These are phyloP conservation scores for Brassica juncea DNA, from an alignment of 345 rosid species.

Conservation along the genomic window DNA sequence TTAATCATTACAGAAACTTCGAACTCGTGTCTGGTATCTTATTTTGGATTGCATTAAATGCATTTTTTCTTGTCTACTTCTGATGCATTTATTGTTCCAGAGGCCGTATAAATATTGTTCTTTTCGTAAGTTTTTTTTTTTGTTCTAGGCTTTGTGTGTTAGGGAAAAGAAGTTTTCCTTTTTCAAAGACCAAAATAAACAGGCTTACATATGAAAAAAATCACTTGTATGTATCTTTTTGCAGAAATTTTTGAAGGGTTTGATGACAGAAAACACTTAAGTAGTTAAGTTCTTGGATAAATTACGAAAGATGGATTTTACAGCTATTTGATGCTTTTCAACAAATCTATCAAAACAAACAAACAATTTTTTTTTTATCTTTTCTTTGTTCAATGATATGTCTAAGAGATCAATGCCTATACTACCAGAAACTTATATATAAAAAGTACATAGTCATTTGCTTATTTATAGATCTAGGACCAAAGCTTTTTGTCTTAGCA, in stretches of 20 bases:
- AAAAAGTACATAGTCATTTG: constrained; percentile 34
- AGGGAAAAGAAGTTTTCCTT: constrained; percentile 1
- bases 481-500: constrained; percentile 15
- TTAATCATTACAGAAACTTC: constrained; percentile 35
- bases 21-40: constrained; percentile 42
- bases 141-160: constrained; percentile 6
- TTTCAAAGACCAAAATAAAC: neutral
- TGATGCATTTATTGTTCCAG: constrained; percentile 44
- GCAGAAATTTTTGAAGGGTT: neutral
- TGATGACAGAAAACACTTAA: neutral
- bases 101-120: constrained; percentile 16
- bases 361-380: neutral
- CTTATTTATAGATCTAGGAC: constrained; percentile 38
- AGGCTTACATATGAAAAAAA: neutral
- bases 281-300: constrained; percentile 7
- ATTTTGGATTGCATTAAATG: constrained; percentile 58
- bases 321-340: constrained; percentile 8
- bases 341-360: constrained; percentile 5
- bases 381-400: constrained; percentile 21
- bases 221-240: neutral
- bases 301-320: neutral
- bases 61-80: constrained; percentile 35
- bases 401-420: constrained; percentile 7
- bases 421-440: constrained; percentile 17
- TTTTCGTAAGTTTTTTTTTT: constrained; percentile 20